A percentile compares a stretch with the other conserved stretches of the same genome.
Conservation (phyloP, 139 green algal genomes). For the Micromonas commoda region DNA sequence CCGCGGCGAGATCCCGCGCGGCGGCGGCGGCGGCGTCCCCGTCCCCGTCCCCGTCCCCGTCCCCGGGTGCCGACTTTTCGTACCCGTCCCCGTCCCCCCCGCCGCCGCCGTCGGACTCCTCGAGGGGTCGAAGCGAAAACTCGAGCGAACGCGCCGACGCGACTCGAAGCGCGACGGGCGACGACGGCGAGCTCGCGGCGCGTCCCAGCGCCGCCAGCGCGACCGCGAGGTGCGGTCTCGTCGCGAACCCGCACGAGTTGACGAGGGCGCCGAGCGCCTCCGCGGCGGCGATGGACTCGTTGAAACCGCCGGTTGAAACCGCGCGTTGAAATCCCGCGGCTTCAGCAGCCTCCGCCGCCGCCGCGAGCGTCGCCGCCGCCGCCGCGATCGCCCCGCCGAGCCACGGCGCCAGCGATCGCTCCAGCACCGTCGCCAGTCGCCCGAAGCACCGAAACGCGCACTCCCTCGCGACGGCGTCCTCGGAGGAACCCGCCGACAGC, state of each 20-base stretch:
- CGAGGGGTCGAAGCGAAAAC: conserved; percentile 7
- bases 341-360: background rate
- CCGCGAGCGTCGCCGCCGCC: background rate
- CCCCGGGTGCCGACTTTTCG: too few species aligned
- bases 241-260: conserved; percentile 1
- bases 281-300: background rate
- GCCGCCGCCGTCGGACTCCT: background rate
- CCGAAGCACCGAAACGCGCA: conserved; percentile 8
- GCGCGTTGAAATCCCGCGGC: background rate
- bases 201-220: too few species aligned
- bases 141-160: background rate
- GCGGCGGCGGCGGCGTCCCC: background rate
- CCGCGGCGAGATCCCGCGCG: background rate
- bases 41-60: background rate
- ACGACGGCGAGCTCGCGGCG: background rate
- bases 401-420: background rate
- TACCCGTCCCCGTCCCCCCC: too few species aligned
- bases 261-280: background rate
- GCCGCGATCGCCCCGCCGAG: background rate
- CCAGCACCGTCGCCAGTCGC: background rate
- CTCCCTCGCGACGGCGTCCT: background rate
- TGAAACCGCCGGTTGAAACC: background rate
- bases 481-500: background rate
- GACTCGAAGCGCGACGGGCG: background rate
- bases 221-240: too few species aligned